Base-by-base conservation (phyloP, 2,329 filamentous ascomycete species). In the Ciborinia camelliae region DNA sequence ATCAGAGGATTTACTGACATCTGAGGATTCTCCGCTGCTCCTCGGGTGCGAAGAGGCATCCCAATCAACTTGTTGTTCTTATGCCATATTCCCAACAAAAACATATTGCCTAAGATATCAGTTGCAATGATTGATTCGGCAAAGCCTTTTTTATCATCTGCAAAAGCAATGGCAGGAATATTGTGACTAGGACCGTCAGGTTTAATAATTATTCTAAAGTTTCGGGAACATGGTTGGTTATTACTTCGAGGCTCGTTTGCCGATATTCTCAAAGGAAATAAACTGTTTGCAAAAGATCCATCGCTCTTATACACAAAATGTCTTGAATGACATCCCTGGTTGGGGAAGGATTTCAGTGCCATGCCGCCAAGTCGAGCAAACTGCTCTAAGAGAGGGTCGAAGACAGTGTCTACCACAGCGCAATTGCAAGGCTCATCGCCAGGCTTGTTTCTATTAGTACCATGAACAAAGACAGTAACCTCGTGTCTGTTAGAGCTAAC, bases 401-500 rank as follows among this genome's bases (percentile, higher is more conserved):
- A 35, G 5, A 15, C 15, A 18, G 54, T 10, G 7, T 7, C 41
- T 3, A 23, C 32, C 28, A 32, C 12, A 18, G 20, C 20, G 14
- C 54, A 58, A 35, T 58, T 23, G n/a, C 45, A 47, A 35, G 28
- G 15, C 7, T 62, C n/a, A n/a, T 45, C 43, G 20, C 28, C 35
- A 35, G 28, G 15, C 7, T 62, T 15, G 18, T 45, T 54, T 12
- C 28, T 26, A 62, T 23, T 37, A n/a, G 26, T 64, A 18, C 52
- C 65, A 50, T 61, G 61, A 15, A 63, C 43, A 55, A 86, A 86
- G 0, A 86, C 80, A 0, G 79, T 82, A 35, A 90, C 82, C 20
- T 79, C 72, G 28, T 81, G 79, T 0, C 82, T 84, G 74, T 99
- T 99, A 0, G 90, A 87, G 71, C 90, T 91, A 47, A 96, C 88